phyloP scores from a whole-genome alignment of 2,329 filamentous ascomycete species.

The Aureobasidium sp. region DNA sequence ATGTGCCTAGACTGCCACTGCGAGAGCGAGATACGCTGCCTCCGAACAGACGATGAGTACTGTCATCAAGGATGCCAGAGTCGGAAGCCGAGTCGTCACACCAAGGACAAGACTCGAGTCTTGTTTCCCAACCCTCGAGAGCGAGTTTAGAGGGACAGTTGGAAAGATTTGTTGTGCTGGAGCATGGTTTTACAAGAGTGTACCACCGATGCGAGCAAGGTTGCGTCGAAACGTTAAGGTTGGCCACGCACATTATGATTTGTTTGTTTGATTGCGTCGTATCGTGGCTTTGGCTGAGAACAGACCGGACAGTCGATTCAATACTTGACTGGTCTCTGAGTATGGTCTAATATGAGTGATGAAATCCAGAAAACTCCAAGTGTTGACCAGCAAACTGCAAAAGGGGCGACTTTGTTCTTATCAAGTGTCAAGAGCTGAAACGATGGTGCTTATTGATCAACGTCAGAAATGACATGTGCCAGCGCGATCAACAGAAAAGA shows the following conservation, averaged over 20 bases:
- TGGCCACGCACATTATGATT: slow-evolving; percentile 42
- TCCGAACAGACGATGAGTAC: slow-evolving; percentile 44
- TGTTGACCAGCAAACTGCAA: background rate
- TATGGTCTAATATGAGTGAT: background rate
- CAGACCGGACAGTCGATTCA: too few relatives aligned
- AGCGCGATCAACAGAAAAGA: slow-evolving; percentile 7
- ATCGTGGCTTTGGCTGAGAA: too few relatives aligned
- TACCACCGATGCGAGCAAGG: slow-evolving; percentile 46
- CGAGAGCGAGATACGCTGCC: slow-evolving; percentile 32
- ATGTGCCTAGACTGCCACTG: slow-evolving; percentile 19
- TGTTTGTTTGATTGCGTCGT: background rate
- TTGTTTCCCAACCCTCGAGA: slow-evolving; percentile 45
- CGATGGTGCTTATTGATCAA: background rate
- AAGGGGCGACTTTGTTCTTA: background rate
- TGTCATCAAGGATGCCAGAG: slow-evolving; percentile 30
- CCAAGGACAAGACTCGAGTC: slow-evolving; percentile 42
- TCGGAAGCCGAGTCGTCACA: slow-evolving; percentile 27
- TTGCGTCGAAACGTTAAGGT: slow-evolving; percentile 42
- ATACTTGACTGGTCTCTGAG: too few relatives aligned
- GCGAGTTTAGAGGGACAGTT: slow-evolving; percentile 41
- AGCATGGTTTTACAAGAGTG: slow-evolving; percentile 40
- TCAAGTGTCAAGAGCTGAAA: slow-evolving; percentile 3
- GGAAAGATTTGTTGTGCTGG: slow-evolving; percentile 37
- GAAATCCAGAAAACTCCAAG: background rate
- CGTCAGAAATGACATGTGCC: slow-evolving; percentile 11